phyloP scores from a whole-genome alignment of 2,329 filamentous ascomycete genomes.

The Chrysosporium queenslandicum region DNA sequence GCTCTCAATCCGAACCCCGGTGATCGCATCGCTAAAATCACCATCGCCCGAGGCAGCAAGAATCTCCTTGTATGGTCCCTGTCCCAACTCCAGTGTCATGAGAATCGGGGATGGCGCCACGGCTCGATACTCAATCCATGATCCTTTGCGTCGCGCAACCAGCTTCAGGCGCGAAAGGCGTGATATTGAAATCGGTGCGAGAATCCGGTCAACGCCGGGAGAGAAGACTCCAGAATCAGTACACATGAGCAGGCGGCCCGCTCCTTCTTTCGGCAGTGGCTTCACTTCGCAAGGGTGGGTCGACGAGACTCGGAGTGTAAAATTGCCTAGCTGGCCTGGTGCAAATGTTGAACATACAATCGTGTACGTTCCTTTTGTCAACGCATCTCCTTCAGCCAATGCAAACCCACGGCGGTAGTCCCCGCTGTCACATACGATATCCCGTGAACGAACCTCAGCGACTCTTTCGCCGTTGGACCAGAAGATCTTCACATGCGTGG shows the following conservation, averaged over 20 bases:
- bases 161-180: conserved; percentile 55
- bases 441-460: conserved; percentile 56
- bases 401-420: conserved; percentile 78
- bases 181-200: conserved; percentile 41
- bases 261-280: conserved; percentile 60
- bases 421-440: conserved; percentile 73
- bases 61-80: conserved; percentile 56
- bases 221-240: conserved; percentile 41
- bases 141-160: conserved; percentile 42
- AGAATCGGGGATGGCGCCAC: conserved; percentile 48
- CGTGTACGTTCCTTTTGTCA: conserved; percentile 70
- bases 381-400: conserved; percentile 49
- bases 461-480: conserved; percentile 67
- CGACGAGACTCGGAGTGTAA: conserved; percentile 64
- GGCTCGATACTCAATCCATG: conserved; percentile 30
- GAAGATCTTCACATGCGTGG: conserved; percentile 75
- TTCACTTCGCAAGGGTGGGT: conserved; percentile 45
- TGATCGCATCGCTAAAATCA: conserved; percentile 59
- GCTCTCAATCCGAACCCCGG: conserved; percentile 59
- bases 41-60: conserved; percentile 62
- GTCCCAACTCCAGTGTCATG: conserved; percentile 62
- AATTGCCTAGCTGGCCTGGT: conserved; percentile 62
- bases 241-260: conserved; percentile 57
- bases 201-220: conserved; percentile 44
- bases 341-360: conserved; percentile 88